Conservation (phyloP, 2,329 filamentous ascomycete species). For the Pseudogymnoascus sp. region DNA sequence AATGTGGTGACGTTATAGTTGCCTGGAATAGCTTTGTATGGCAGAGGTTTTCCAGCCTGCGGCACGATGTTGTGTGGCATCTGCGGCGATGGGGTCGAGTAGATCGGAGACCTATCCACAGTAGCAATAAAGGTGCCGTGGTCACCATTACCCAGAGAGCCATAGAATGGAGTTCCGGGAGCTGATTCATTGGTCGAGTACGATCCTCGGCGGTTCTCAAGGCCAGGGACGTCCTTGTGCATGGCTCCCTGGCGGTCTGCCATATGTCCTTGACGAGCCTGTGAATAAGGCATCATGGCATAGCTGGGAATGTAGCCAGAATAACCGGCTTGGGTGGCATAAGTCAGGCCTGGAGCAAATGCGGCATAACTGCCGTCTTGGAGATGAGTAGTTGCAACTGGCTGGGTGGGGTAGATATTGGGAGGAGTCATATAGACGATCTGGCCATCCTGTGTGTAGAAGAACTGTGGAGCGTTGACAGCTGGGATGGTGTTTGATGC, state of each 20-base stretch:
- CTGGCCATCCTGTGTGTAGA: constrained; percentile 29
- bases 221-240: constrained; percentile 44
- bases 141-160: constrained; percentile 49
- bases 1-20: constrained; percentile 20
- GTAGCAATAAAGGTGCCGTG: constrained; percentile 50
- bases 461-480: constrained; percentile 24
- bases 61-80: constrained; percentile 33
- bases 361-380: constrained; percentile 25
- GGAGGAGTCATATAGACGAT: constrained; percentile 23
- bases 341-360: constrained; percentile 23
- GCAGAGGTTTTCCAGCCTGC: constrained; percentile 23
- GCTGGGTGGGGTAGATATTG: constrained; percentile 25
- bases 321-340: constrained; percentile 26
- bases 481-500: constrained; percentile 21
- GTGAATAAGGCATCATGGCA: constrained; percentile 26
- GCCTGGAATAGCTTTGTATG: constrained; percentile 26
- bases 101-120: constrained; percentile 52
- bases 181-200: constrained; percentile 62
- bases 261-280: constrained; percentile 24
- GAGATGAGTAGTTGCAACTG: constrained; percentile 22
- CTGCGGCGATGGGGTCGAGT: constrained; percentile 59
- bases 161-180: constrained; percentile 58
- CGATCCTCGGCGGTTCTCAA: constrained; percentile 59
- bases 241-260: constrained; percentile 24
- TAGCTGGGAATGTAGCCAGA: constrained; percentile 27